phyloP scores from a whole-genome alignment of 73 alveolate genomes.

The Paramecium pentaurelia region DNA sequence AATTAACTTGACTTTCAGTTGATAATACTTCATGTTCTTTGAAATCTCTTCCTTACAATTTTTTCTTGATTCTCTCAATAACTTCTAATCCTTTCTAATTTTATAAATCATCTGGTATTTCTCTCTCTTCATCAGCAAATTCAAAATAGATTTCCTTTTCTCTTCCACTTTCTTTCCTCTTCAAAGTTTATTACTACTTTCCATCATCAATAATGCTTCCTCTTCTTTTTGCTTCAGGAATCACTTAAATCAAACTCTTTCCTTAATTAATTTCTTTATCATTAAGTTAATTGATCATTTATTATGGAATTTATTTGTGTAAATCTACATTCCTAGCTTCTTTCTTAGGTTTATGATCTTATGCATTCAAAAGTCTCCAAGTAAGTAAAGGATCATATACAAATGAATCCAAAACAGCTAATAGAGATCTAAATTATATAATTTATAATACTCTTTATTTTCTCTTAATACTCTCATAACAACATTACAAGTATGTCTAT shows the following conservation, averaged over 20 bases:
- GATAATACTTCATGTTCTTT: conserved; percentile 45
- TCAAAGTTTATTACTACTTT: neutral
- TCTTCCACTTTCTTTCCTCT: conserved; percentile 54
- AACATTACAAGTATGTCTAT: conserved; percentile 94
- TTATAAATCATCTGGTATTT: conserved; percentile 52
- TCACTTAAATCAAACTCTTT: neutral
- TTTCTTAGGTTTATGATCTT: conserved; percentile 78
- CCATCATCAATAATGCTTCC: neutral
- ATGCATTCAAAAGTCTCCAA: conserved; percentile 82
- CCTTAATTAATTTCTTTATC: conserved; percentile 9
- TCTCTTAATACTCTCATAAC: conserved; percentile 95
- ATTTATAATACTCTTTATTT: conserved; percentile 74
- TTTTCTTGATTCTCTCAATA: conserved; percentile 57
- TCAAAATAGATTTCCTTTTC: conserved; percentile 45
- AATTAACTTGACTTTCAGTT: conserved; percentile 46
- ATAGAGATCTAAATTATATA: conserved; percentile 64
- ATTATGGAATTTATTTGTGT: neutral
- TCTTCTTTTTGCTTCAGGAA: conserved; percentile 27
- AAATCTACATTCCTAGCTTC: neutral
- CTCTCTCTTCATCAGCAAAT: conserved; percentile 61
- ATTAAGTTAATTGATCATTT: neutral
- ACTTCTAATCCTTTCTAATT: conserved; percentile 59
- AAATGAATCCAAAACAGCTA: conserved; percentile 97
- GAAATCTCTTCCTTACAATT: conserved; percentile 54
- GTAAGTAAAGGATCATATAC: conserved; percentile 97